phyloP scores from a whole-genome alignment of 495 filamentous ascomycete genomes.

The Penicillium parvum region DNA sequence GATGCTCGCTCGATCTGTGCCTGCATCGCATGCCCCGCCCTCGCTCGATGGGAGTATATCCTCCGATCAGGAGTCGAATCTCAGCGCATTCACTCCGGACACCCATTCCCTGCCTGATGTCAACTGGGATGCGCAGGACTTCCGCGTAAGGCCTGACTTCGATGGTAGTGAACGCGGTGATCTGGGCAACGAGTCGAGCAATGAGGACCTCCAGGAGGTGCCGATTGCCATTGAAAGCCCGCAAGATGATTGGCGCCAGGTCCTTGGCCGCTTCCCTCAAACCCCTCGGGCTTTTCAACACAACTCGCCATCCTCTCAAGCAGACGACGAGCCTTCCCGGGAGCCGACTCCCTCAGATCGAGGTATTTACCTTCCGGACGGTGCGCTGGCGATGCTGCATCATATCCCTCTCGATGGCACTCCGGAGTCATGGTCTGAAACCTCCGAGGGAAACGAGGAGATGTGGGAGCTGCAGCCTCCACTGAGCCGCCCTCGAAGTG shows the following conservation, averaged over 20 bases:
- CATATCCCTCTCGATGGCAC: conserved; percentile 60
- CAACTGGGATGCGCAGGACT: conserved; percentile 36
- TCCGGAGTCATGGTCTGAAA: conserved; percentile 41
- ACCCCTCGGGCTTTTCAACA: conserved; percentile 25
- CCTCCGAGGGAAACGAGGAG: conserved; percentile 45
- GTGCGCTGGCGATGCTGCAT: conserved; percentile 71
- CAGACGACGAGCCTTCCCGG: conserved; percentile 24
- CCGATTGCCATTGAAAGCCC: conserved; percentile 35
- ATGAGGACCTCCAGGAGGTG: conserved; percentile 22
- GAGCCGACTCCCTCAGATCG: conserved; percentile 49
- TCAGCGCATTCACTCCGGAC: conserved; percentile 80
- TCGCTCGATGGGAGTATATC: conserved; percentile 84
- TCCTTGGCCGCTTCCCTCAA: conserved; percentile 36
- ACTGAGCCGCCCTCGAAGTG: conserved; percentile 30
- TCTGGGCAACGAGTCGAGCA: conserved; percentile 6
- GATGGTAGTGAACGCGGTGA: conserved; percentile 23
- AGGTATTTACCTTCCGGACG: conserved; percentile 70
- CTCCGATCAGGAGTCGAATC: conserved; percentile 74
- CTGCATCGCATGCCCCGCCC: conserved; percentile 72
- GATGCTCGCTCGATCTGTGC: conserved; percentile 62
- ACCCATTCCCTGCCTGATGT: conserved; percentile 52
- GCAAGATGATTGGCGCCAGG: conserved; percentile 36
- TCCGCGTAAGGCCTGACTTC: conserved; percentile 33
- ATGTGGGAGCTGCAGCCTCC: conserved; percentile 40
- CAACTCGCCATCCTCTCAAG: conserved; percentile 11